Percentiles rank a stretch among this genome's conserved stretches.
Evolutionary conservation across 2,329 filamentous ascomycete genomes (phyloP).

Genomic region (Ceratocystis ficicola): DNA sequence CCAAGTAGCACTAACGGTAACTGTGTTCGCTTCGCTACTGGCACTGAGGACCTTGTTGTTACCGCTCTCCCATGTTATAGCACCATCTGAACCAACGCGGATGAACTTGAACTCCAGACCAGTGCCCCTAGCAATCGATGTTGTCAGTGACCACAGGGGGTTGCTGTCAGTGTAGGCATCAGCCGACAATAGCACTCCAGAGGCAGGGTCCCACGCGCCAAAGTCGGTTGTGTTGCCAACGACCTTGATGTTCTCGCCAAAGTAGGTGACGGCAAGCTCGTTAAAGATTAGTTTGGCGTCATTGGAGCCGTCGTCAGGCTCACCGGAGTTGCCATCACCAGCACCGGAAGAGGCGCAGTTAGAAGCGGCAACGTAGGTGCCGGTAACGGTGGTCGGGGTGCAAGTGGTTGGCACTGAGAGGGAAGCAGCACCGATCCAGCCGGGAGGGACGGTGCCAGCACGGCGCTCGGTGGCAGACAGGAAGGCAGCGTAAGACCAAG

Average conservation of each 20-base stretch:
- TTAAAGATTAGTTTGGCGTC: constrained; percentile 45
- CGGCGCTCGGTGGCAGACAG: constrained; percentile 50
- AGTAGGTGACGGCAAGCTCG: constrained; percentile 43
- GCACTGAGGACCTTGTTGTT: constrained; percentile 37
- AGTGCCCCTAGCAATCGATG: constrained; percentile 44
- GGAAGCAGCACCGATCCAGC: constrained; percentile 41
- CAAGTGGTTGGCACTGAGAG: constrained; percentile 41
- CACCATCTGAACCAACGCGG: constrained; percentile 42
- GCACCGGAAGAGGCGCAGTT: constrained; percentile 26
- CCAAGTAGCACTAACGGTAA: constrained; percentile 29
- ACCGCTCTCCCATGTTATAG: constrained; percentile 53
- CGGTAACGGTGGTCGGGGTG: constrained; percentile 34
- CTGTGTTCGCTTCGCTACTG: constrained; percentile 26
- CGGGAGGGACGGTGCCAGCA: constrained; percentile 41
- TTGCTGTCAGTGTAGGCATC: constrained; percentile 45
- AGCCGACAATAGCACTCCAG: constrained; percentile 46
- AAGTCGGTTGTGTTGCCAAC: constrained; percentile 47
- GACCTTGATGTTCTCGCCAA: constrained; percentile 54
- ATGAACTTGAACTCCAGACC: constrained; percentile 58
- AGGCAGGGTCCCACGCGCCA: constrained; percentile 47
- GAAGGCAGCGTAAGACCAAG: constrained; percentile 63
- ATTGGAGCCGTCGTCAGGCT: constrained; percentile 20
- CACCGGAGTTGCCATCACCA: constrained; percentile 23
- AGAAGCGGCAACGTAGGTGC: constrained; percentile 37
- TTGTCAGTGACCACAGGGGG: constrained; percentile 47